phyloP scores from a whole-genome alignment of 2,329 filamentous ascomycete species.

The Fusarium sororula region DNA sequence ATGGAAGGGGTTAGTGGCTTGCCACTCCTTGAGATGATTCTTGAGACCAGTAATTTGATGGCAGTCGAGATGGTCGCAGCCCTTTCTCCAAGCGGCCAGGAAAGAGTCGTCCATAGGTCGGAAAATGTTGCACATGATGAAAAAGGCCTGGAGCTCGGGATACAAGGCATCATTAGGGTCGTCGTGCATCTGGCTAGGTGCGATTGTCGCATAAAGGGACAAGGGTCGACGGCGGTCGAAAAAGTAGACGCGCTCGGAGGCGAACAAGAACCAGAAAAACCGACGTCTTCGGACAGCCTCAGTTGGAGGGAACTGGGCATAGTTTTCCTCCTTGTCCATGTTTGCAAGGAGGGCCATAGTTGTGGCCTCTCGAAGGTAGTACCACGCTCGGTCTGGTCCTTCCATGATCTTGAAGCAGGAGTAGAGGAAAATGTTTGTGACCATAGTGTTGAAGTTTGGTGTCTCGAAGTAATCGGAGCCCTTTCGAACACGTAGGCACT shows the following conservation, averaged over 20 bases:
- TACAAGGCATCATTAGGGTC: conserved; percentile 66
- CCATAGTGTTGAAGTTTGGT: conserved; percentile 66
- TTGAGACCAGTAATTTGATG: conserved; percentile 67
- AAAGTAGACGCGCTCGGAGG: conserved; percentile 77
- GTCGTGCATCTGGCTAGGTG: conserved; percentile 69
- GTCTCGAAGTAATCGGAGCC: conserved; percentile 68
- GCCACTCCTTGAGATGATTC: conserved; percentile 65
- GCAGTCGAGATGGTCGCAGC: conserved; percentile 64
- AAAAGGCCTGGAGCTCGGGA: conserved; percentile 64
- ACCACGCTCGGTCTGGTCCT: conserved; percentile 75
- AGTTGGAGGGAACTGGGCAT: conserved; percentile 64
- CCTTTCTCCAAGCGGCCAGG: conserved; percentile 73
- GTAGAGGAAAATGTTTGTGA: conserved; percentile 83
- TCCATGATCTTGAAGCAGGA: conserved; percentile 61
- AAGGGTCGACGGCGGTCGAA: conserved; percentile 74
- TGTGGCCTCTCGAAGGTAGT: conserved; percentile 78
- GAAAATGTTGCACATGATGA: conserved; percentile 70
- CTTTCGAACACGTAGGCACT: conserved; percentile 71
- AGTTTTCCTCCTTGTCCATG: conserved; percentile 71
- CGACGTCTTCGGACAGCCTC: conserved; percentile 72
- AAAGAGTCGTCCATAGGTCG: conserved; percentile 73
- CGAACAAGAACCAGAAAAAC: conserved; percentile 77
- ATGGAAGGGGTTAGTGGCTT: conserved; percentile 57
- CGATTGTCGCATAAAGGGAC: conserved; percentile 76
- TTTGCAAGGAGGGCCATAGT: conserved; percentile 71